A percentile compares a stretch with the other conserved stretches of the same genome.
Conservation (phyloP, 768 basidiomycete species). For the Tylopilus intermedius region DNA sequence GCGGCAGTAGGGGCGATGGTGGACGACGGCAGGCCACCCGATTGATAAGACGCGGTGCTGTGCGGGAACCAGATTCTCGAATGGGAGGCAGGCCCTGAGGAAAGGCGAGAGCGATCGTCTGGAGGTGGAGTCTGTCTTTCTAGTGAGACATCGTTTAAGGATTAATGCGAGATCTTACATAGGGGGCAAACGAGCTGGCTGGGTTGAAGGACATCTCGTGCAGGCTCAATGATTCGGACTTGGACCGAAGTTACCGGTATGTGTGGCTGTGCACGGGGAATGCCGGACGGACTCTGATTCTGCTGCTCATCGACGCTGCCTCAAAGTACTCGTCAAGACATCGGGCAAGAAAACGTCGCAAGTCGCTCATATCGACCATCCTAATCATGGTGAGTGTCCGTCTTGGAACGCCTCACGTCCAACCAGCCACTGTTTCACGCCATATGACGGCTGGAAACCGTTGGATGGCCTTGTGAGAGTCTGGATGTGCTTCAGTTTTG, state of each 20-base stretch:
- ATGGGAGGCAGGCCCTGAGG: slow-evolving; percentile 3
- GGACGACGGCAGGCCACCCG: slow-evolving; percentile 61
- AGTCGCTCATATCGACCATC: slow-evolving; percentile 15
- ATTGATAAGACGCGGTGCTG: slow-evolving; percentile 57
- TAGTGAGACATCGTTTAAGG: background rate
- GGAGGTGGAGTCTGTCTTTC: slow-evolving; percentile 24
- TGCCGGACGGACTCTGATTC: slow-evolving; percentile 38
- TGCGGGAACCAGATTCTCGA: slow-evolving; percentile 51
- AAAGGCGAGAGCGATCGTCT: slow-evolving; percentile 43
- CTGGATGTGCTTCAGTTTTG: slow-evolving; percentile 20
- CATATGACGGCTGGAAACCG: slow-evolving; percentile 7
- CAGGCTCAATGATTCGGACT: background rate
- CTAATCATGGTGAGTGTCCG: slow-evolving; percentile 35
- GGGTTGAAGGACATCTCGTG: slow-evolving; percentile 3
- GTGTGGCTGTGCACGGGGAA: slow-evolving; percentile 36
- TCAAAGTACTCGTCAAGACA: slow-evolving; percentile 25
- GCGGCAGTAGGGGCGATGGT: slow-evolving; percentile 35
- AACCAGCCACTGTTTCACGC: slow-evolving; percentile 3
- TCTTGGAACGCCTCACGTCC: slow-evolving; percentile 7
- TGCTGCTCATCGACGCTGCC: slow-evolving; percentile 2
- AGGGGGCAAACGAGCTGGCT: slow-evolving; percentile 54
- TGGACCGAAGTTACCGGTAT: background rate
- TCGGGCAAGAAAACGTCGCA: slow-evolving; percentile 23
- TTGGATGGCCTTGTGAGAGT: slow-evolving; percentile 24
- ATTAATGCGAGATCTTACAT: slow-evolving; percentile 36